A percentile compares a stretch with the other conserved stretches of the same genome.
Evolutionary conservation across 371 early-diverging fungal species (phyloP).

Genomic region (Choanephora cucurbitarum): DNA sequence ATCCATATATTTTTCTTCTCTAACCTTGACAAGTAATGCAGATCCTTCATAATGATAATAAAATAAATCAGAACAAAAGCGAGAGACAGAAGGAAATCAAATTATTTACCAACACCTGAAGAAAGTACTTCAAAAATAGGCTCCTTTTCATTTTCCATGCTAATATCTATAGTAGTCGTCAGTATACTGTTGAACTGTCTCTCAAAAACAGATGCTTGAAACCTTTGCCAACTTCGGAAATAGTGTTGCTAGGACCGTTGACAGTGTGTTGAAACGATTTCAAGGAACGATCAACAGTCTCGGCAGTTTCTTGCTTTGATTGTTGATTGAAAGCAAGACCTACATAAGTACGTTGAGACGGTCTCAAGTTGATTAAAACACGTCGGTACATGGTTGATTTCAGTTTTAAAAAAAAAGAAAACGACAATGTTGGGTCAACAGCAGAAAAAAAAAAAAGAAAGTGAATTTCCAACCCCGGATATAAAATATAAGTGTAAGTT

Average conservation of each 20-base stretch:
- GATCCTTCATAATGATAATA: conserved; percentile 27
- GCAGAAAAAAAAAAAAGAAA: conserved; percentile 2
- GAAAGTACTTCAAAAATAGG: conserved; percentile 64
- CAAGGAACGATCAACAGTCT: conserved; percentile 30
- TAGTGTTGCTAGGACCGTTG: conserved; percentile 17
- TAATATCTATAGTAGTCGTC: conserved; percentile 31
- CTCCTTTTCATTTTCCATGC: conserved; percentile 52
- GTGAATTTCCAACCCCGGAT: conserved; percentile 16
- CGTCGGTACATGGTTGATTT: conserved; percentile 29
- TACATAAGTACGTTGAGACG: conserved; percentile 25
- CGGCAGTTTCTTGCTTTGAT: conserved; percentile 10
- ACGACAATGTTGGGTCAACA: too few relatives aligned
- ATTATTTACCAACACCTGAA: conserved; percentile 52
- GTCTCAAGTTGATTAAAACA: conserved; percentile 10
- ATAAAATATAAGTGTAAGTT: neutral
- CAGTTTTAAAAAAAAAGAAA: neutral
- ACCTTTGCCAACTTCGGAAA: conserved; percentile 30
- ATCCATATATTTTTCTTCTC: conserved; percentile 25
- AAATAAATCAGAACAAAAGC: neutral
- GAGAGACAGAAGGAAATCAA: neutral
- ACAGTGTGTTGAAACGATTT: conserved; percentile 24
- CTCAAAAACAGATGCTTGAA: neutral
- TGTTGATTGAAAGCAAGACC: conserved; percentile 28
- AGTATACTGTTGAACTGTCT: neutral
- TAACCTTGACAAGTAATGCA: conserved; percentile 49